Evolutionary conservation across 148 eudicot genomes (phyloP).

Genomic region (Suaeda aralocaspica): DNA sequence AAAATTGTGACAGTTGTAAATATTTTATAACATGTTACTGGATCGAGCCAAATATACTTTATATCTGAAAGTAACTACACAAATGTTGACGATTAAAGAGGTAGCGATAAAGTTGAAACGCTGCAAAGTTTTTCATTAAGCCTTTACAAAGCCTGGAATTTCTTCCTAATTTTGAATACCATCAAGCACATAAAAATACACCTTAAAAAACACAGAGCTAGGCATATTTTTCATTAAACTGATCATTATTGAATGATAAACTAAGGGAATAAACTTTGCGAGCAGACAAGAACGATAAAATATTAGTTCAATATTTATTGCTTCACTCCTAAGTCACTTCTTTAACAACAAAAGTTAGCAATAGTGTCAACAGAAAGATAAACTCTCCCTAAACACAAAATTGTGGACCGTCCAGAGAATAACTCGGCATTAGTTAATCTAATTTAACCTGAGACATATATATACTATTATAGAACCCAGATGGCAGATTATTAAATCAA

Average conservation of each 20-base stretch:
- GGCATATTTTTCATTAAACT: background rate
- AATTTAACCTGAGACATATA: background rate
- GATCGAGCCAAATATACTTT: background rate
- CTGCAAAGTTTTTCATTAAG: too few species aligned
- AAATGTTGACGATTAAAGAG: background rate
- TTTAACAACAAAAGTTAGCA: background rate
- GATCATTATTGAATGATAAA: background rate
- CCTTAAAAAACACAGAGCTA: too few species aligned
- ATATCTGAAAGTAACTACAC: background rate
- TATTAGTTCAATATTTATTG: background rate
- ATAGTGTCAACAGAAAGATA: background rate
- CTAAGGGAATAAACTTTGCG: background rate
- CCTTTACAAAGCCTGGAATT: background rate
- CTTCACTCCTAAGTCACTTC: background rate
- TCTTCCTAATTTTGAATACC: background rate
- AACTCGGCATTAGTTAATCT: background rate
- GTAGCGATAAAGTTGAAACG: background rate
- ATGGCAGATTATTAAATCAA: background rate
- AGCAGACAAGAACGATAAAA: background rate
- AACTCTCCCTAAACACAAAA: background rate
- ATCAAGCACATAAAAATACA: too few species aligned
- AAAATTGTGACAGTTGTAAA: conserved; percentile 16
- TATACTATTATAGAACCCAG: background rate
- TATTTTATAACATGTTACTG: too few species aligned
- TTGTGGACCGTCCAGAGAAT: background rate